These are phyloP conservation scores for Dionaea muscipula DNA, from an alignment of 179 eudicot genomes.

Conservation along the genomic window DNA sequence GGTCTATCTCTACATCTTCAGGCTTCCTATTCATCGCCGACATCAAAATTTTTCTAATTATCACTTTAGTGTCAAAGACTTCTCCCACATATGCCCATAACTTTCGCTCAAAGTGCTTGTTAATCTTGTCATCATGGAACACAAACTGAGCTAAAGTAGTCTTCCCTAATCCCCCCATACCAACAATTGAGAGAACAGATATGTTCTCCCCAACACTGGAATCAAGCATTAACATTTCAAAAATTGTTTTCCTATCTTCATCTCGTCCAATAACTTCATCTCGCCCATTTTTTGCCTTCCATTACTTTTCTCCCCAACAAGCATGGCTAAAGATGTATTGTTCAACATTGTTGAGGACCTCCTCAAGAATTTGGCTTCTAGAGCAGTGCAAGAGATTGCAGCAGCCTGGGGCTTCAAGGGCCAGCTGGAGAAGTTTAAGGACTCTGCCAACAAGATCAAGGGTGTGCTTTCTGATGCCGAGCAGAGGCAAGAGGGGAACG, in stretches of 20 bases:
- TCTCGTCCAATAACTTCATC: conserved; percentile 21
- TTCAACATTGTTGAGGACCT: neutral
- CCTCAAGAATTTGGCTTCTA: conserved; percentile 4
- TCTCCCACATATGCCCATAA: conserved; percentile 7
- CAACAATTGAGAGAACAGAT: conserved; percentile 3
- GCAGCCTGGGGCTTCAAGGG: conserved; percentile 1
- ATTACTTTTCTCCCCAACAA: neutral
- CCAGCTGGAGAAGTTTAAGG: conserved; percentile 12
- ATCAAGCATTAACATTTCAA: conserved; percentile 8
- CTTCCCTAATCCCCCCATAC: conserved; percentile 11
- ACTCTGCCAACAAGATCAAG: conserved; percentile 3
- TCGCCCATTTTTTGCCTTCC: no score
- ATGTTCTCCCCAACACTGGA: neutral
- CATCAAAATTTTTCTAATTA: neutral
- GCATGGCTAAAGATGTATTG: neutral
- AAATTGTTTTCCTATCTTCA: conserved; percentile 9
- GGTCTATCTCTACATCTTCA: neutral
- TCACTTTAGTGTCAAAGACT: neutral
- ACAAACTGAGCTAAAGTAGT: conserved; percentile 9
- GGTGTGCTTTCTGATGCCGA: conserved; percentile 21
- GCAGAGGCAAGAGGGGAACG: conserved; percentile 3
- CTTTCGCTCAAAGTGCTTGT: neutral
- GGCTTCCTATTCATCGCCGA: neutral
- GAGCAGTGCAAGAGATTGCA: neutral
- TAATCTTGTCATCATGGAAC: conserved; percentile 4